Percentiles rank a stretch among this genome's conserved stretches.
These are phyloP conservation scores for Pholiota adiposa DNA, from an alignment of 1,284 basidiomycete genomes.

Conservation along the genomic window DNA sequence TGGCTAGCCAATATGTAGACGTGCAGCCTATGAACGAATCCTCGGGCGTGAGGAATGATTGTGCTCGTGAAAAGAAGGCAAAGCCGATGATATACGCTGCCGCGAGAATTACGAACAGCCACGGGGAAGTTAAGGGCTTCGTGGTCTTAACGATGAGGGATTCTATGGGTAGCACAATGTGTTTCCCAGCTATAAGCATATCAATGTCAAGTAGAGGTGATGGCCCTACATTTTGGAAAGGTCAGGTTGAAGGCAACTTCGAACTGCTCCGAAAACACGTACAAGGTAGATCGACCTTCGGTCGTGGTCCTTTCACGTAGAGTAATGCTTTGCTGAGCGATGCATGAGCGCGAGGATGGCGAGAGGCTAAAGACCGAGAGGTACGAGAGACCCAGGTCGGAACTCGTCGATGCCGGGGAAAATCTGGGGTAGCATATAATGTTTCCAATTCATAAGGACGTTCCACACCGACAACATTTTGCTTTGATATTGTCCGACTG, in stretches of 20 bases:
- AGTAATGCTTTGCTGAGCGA: slow-evolving; percentile 27
- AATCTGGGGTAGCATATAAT: slow-evolving; percentile 20
- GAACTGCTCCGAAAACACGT: slow-evolving; percentile 24
- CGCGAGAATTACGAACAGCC: slow-evolving; percentile 59
- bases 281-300: slow-evolving; percentile 63
- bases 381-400: slow-evolving; percentile 23
- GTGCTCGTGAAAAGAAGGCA: slow-evolving; percentile 72
- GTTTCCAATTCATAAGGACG: slow-evolving; percentile 26
- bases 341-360: slow-evolving; percentile 27
- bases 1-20: slow-evolving; percentile 69
- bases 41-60: slow-evolving; percentile 70
- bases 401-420: slow-evolving; percentile 12
- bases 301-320: slow-evolving; percentile 64
- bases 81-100: slow-evolving; percentile 73
- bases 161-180: slow-evolving; percentile 55
- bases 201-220: slow-evolving; percentile 58
- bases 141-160: slow-evolving; percentile 53
- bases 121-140: slow-evolving; percentile 51
- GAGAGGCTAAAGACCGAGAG: slow-evolving; percentile 15
- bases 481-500: slow-evolving; percentile 12
- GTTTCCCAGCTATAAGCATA: slow-evolving; percentile 39
- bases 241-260: slow-evolving; percentile 4
- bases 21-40: slow-evolving; percentile 71
- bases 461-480: slow-evolving; percentile 15
- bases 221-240: slow-evolving; percentile 45